Conservation (phyloP, 352 stramenopile genomes). For the Phytopythium helicoides region DNA sequence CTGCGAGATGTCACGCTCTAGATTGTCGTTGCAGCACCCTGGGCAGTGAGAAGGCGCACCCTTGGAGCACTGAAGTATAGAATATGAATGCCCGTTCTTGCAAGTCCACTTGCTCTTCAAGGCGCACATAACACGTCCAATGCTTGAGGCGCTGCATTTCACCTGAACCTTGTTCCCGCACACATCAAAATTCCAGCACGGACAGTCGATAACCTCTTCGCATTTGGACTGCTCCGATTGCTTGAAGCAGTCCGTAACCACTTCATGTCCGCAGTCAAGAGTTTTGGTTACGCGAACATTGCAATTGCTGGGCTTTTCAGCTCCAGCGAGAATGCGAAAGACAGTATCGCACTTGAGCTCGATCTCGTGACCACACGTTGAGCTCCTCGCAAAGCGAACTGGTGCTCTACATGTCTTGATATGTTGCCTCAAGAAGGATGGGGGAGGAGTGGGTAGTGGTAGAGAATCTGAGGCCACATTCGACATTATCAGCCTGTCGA, state of each 20-base stretch:
- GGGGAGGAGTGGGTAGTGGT: constrained; percentile 16
- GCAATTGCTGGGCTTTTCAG: constrained; percentile 14
- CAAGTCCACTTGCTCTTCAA: constrained; percentile 44
- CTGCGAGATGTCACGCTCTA: constrained; percentile 27
- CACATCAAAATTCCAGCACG: constrained; percentile 56
- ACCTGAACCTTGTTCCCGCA: constrained; percentile 36
- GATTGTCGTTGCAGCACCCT: constrained; percentile 26
- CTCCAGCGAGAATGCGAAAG: constrained; percentile 33
- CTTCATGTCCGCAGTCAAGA: constrained; percentile 41
- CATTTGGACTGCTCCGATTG: constrained; percentile 29
- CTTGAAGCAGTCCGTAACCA: constrained; percentile 34
- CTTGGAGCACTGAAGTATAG: constrained; percentile 41
- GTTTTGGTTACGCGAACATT: constrained; percentile 25
- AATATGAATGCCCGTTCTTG: constrained; percentile 27
- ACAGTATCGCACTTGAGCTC: constrained; percentile 51
- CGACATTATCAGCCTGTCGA: constrained; percentile 28
- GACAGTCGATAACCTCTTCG: constrained; percentile 30
- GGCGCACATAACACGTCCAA: constrained; percentile 28
- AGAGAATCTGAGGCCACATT: constrained; percentile 42
- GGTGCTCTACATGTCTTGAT: constrained; percentile 34
- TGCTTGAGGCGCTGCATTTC: constrained; percentile 15
- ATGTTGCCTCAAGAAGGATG: constrained; percentile 17
- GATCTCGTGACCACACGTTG: constrained; percentile 52
- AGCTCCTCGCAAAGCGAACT: constrained; percentile 35
- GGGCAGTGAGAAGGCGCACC: constrained; percentile 54